Evolutionary conservation across 352 stramenopile species (phyloP), one percentile per base, ranked within the genome.

Genomic region (Phytophthora nicotianae): DNA sequence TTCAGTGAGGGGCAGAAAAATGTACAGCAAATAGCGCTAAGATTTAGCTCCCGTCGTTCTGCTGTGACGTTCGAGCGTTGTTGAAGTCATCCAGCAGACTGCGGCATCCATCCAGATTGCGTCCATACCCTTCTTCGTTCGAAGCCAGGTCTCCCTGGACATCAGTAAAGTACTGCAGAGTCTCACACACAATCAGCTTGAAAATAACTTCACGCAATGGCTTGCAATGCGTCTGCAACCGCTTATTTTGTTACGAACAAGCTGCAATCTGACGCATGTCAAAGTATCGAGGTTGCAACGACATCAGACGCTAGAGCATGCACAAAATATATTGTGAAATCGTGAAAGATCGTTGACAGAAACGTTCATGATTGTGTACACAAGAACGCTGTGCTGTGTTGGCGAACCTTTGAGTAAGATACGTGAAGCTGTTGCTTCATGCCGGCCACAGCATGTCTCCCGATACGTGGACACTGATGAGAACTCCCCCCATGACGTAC

Each of bases 71-170:
- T 23, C 82, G 80, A 29, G 77, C 72, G 27, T 83, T 88, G 57
- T 90, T 72, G 53, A 84, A 77, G 32, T 89, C 79, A 7, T 95
- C 81, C n/a, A 81, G 50, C 0, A 95, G 67, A 20, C 56, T 68
- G 24, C 75, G 76, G 52, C 86, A 89, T 7, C 74, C 69, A 43
- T 87, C 81, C 49, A 94, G 54, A 58, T 92, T 81, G 51, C 81
- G 84, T 42, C 90, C 83, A 46, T 85, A 89, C 27, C 93, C 87
- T 27, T 86, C 82, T 21, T 88, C 75, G 13, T 92, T 75, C 14
- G 86, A 81, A 47, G 73, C 70, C 14, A 94, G 63, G 52, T 94
- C 81, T 51, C 94, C 85, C 37, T 93, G 85, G 29, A 95, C 87
- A 38, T 95, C 83, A 4, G 80, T 72, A 33, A 94, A 79, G 57